Evolutionary conservation across 495 filamentous ascomycete species (phyloP), one percentile per base, ranked within the genome.

Genomic region (Cryomyces minteri): DNA sequence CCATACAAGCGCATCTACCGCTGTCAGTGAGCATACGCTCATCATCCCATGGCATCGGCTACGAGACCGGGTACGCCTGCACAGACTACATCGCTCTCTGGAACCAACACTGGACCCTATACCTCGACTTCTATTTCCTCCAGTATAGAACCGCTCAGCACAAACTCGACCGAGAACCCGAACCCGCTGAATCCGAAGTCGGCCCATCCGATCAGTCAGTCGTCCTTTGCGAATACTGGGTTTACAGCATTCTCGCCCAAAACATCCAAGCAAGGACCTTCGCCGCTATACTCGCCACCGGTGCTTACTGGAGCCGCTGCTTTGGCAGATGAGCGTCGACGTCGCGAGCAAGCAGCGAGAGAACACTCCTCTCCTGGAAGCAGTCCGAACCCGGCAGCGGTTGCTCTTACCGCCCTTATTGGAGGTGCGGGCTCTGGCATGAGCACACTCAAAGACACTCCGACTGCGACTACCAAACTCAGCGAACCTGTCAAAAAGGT

Each of bases 231-330:
- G 42, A 46, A 31, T 38, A 32, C 43, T 46, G 39, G 32, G 14
- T 41, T 30, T 38, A 49, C 43, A 34, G 45, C 32, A 29, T 12
- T 49, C 14, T 49, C 48, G 28, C 44, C 48, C 28, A 48, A 38
- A 18, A 32, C 49, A 5, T 36, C 40, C 31, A 51, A 43, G 40
- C 37, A 7, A 6, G 42, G 45, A 28, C 32, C 25, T 36, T 71
- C 71, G 14, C 69, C 69, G 7, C 71, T 32, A 72, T 25, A 25
- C 18, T 65, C 66, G 18, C 49, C 67, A 11, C 58, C 63, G 6
- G 56, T 60, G 31, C 59, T 75, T 32, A 76, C 72, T 8, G 73
- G 66, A 33, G 71, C 69, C n/a, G 68, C 67, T 40, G 72, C 67
- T 30, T 50, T 75, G 45, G 71, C 69, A 41, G 75, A 77, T 40